Evolutionary conservation across 129 eudicot genomes (phyloP), one percentile per base, ranked within the genome.

Genomic region (Flaveria trinervia): DNA sequence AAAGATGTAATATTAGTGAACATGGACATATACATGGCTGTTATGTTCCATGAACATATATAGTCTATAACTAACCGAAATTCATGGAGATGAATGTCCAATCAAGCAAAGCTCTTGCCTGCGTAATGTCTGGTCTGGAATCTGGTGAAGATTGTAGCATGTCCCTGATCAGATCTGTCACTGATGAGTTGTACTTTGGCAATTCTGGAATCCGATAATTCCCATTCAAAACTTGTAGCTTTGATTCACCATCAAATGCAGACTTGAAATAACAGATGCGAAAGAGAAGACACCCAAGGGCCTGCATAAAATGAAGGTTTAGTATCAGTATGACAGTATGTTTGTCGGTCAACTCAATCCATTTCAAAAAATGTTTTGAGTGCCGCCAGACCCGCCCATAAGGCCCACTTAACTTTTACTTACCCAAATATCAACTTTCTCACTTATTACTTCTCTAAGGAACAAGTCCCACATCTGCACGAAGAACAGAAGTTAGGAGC

Each of bases 401-500:
- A 43, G 75, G 30, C 18, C 16, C 33, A 73, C 23, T 76, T 25
- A 39, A 82, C 0, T 20, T 20, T 20, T 20, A 20, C 93, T 86
- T 84, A 95, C 99, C 99, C 99, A 95, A 36, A 95, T 92, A 74
- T 95, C 99, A 43, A 95, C 99, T 84, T 92, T 95, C 87, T 95
- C 99, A 65, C 79, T 95, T 78, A 92, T 89, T 48, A 92, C 87
- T 69, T 95, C 99, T 84, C 86, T 86, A 71, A 96, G 74, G 57
- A 81, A 82, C 79, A 95, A 72, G 80, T 95, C 99, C 99, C 99
- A 95, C 99, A 95, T 95, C 99, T 95, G 79, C 82, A 84, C 14
- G 54, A 73, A 86, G 76, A 76, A 78, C 69, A 77, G 57, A 84
- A 44, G 12, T 30, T 51, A 77, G 70, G 72, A 33, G 46, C 22